phyloP scores from a whole-genome alignment of 441 rosid species.

The Pelargonium australe region DNA sequence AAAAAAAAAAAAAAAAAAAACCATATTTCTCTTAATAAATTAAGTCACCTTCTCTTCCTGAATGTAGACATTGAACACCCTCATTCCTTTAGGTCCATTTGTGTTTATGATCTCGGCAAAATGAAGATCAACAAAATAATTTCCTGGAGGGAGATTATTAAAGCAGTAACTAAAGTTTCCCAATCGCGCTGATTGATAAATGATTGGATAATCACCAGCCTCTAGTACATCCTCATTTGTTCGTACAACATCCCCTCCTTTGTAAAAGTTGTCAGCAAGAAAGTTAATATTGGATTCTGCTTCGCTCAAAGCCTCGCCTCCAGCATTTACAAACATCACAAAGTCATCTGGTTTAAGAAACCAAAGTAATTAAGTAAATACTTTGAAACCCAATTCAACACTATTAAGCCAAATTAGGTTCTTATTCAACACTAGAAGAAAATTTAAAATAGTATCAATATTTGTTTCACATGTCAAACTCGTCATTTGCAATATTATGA shows the following conservation, averaged over 20 bases:
- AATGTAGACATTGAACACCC: constrained; percentile 73
- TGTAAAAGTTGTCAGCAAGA: constrained; percentile 42
- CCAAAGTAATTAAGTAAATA: constrained; percentile 4
- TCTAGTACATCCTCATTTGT: constrained; percentile 63
- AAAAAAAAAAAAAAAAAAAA: not conserved
- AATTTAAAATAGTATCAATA: no score
- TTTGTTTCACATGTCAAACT: no score
- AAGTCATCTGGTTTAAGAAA: constrained; percentile 44
- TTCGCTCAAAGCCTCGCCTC: constrained; percentile 42
- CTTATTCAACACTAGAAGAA: no score
- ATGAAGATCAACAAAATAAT: constrained; percentile 68
- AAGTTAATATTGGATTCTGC: constrained; percentile 39
- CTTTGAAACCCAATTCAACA: not conserved
- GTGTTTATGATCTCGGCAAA: constrained; percentile 77
- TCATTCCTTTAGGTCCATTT: constrained; percentile 75
- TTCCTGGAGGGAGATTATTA: constrained; percentile 43
- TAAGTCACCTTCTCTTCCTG: constrained; percentile 78
- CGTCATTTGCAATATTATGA: no score
- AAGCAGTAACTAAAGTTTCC: constrained; percentile 65
- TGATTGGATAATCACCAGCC: constrained; percentile 64
- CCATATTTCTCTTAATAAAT: not conserved
- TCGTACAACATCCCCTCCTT: constrained; percentile 63
- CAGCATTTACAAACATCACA: constrained; percentile 70
- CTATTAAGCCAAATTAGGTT: not conserved
- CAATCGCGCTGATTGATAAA: constrained; percentile 67